These are phyloP conservation scores for Blastobotrys mokoenaii DNA, from an alignment of 805 yeast genomes.

Conservation along the genomic window DNA sequence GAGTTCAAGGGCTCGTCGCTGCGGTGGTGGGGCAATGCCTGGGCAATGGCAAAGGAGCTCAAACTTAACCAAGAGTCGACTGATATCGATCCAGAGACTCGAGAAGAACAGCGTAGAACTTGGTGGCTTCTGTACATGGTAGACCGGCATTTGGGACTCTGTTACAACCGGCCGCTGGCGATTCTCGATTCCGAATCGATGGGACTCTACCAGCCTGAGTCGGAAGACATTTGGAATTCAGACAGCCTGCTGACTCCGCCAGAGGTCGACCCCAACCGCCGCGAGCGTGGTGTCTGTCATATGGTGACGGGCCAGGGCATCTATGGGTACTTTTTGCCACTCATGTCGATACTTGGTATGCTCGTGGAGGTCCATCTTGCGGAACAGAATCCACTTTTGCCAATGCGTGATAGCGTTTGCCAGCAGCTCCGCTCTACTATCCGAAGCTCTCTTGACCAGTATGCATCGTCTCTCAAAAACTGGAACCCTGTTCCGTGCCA, in stretches of 20 bases:
- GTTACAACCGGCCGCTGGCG: slow-evolving; percentile 30
- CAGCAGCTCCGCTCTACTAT: slow-evolving; percentile 14
- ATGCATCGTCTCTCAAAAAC: slow-evolving; percentile 14
- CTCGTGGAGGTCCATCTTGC: slow-evolving; percentile 20
- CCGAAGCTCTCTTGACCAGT: slow-evolving; percentile 13
- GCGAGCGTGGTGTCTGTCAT: slow-evolving; percentile 23
- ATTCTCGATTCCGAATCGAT: slow-evolving; percentile 28
- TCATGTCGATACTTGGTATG: slow-evolving; percentile 29
- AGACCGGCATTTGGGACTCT: slow-evolving; percentile 33
- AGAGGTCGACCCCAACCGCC: slow-evolving; percentile 22
- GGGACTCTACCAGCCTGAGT: slow-evolving; percentile 28
- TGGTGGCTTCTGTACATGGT: slow-evolving; percentile 36
- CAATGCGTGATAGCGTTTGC: slow-evolving; percentile 9
- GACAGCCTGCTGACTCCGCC: slow-evolving; percentile 23
- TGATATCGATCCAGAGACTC: slow-evolving; percentile 19
- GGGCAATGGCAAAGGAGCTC: slow-evolving; percentile 26
- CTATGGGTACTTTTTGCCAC: slow-evolving; percentile 34
- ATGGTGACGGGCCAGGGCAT: slow-evolving; percentile 27
- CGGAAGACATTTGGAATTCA: slow-evolving; percentile 29
- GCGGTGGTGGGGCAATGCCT: slow-evolving; percentile 27
- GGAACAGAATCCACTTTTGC: slow-evolving; percentile 21
- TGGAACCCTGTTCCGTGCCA: slow-evolving; percentile 14
- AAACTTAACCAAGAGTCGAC: slow-evolving; percentile 23
- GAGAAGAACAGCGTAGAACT: slow-evolving; percentile 33
- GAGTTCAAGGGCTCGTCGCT: slow-evolving; percentile 27